Evolutionary conservation across 495 filamentous ascomycete species (phyloP), one percentile per base, ranked within the genome.

Genomic region (Penicillium diatomitis): DNA sequence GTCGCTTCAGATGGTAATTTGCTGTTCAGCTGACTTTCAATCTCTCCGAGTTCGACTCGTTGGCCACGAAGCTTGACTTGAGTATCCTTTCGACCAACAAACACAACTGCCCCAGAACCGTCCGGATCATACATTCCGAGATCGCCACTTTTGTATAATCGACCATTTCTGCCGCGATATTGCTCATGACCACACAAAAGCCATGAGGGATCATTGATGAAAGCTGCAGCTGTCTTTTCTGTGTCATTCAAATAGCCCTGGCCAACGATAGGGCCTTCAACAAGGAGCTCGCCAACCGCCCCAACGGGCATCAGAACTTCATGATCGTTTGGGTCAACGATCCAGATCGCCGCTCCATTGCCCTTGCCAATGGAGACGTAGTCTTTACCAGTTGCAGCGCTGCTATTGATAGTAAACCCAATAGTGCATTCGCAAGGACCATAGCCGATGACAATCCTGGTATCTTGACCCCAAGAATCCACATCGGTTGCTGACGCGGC

Each of bases 21-120:
- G 2, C 53, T 56, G 38, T 55, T 56, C 8, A 71, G 57, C 28
- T 71, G 69, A 52, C 62, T 66, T 49, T 73, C 69, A 32, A 73
- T 70, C 46, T 85, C 81, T 0, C 71, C 75, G 4, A 84, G 66
- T 55, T 85, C 81, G 35, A 85, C 72, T 34, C 81, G 71, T 52
- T 84, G 79, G 7, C 81, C 81, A 9, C 74, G 74, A 4, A 84
- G 52, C 57, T 84, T 85, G 11, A 82, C 78, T 52, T 84, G 80
- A 6, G 78, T 76, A 48, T 85, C 82, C 38, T 77, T 76, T 6
- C 82, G 63, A 29, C 81, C 81, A 2, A 78, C 70, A 52, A 81
- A 82, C n/a, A 76, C 59, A 47, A 84, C 67, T 31, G 67, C 57
- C 29, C 61, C 52, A 29, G 64, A 61, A 1, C 75, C 76, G 52